Conservation (phyloP, 306 rosid species). For the Malus orientalis region DNA sequence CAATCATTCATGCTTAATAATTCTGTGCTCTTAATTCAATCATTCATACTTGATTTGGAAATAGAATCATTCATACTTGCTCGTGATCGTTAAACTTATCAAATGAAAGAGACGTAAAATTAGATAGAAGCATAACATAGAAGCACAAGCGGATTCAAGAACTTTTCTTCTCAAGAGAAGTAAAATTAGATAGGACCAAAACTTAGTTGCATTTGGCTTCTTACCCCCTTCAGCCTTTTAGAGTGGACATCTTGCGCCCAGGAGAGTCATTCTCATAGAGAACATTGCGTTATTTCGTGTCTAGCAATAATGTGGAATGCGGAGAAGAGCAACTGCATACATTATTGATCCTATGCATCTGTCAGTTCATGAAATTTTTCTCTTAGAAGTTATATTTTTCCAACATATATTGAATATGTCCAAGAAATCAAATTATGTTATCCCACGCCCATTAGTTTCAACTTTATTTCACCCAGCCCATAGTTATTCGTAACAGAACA, state of each 20-base stretch:
- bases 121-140: too few species aligned
- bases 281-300: neutral
- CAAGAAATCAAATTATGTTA: neutral
- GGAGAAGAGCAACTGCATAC: neutral
- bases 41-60: neutral
- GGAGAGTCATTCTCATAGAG: too few species aligned
- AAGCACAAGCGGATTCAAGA: too few species aligned
- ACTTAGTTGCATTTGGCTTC: neutral
- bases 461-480: neutral
- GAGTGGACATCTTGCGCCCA: too few species aligned
- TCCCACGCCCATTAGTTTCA: neutral
- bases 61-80: neutral
- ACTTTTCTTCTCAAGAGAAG: too few species aligned
- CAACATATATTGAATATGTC: neutral
- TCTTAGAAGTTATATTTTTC: neutral
- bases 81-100: neutral
- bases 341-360: neutral
- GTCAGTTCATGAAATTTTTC: neutral
- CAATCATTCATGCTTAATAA: neutral
- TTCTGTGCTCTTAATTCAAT: neutral
- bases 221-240: neutral
- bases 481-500: neutral
- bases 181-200: too few species aligned
- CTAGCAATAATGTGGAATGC: neutral
- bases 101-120: neutral